phyloP scores from a whole-genome alignment of 2,329 filamentous ascomycete genomes.

The Alternaria gaisen region DNA sequence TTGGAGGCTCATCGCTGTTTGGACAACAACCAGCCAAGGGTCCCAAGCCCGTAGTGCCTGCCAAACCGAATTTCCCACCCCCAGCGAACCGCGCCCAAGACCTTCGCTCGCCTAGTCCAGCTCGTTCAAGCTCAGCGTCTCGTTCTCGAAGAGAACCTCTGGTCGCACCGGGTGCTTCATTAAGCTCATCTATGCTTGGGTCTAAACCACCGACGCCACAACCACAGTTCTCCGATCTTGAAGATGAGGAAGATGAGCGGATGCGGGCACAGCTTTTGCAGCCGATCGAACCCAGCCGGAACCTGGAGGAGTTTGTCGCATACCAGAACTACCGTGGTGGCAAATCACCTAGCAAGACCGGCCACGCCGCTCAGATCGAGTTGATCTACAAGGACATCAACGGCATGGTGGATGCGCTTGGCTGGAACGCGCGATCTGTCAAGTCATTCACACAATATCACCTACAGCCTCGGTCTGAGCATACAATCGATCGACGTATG shows the following conservation, averaged over 20 bases:
- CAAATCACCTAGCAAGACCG: conserved; percentile 49
- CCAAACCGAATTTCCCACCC: conserved; percentile 62
- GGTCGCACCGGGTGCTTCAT: conserved; percentile 43
- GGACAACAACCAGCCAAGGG: conserved; percentile 25
- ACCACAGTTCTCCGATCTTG: conserved; percentile 46
- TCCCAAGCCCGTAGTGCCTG: conserved; percentile 28
- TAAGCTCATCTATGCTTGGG: conserved; percentile 42
- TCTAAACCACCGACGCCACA: conserved; percentile 51
- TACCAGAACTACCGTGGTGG: conserved; percentile 58
- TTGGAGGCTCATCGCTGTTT: conserved; percentile 26
- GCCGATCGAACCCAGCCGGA: conserved; percentile 68
- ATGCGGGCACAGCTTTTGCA: conserved; percentile 69
- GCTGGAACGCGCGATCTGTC: conserved; percentile 79
- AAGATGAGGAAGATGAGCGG: conserved; percentile 71
- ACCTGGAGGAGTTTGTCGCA: conserved; percentile 73
- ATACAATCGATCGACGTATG: conserved; percentile 69
- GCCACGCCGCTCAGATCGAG: conserved; percentile 59
- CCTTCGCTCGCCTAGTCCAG: conserved; percentile 77
- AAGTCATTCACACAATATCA: conserved; percentile 72
- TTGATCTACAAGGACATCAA: conserved; percentile 79
- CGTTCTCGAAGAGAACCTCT: conserved; percentile 41
- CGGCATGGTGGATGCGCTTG: conserved; percentile 92
- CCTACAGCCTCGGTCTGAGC: conserved; percentile 52
- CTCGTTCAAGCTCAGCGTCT: conserved; percentile 67
- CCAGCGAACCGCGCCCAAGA: conserved; percentile 54